Percentiles rank a stretch among this genome's conserved stretches.
Evolutionary conservation across 2,329 filamentous ascomycete species (phyloP).

Genomic region (Beauveria sp.): DNA sequence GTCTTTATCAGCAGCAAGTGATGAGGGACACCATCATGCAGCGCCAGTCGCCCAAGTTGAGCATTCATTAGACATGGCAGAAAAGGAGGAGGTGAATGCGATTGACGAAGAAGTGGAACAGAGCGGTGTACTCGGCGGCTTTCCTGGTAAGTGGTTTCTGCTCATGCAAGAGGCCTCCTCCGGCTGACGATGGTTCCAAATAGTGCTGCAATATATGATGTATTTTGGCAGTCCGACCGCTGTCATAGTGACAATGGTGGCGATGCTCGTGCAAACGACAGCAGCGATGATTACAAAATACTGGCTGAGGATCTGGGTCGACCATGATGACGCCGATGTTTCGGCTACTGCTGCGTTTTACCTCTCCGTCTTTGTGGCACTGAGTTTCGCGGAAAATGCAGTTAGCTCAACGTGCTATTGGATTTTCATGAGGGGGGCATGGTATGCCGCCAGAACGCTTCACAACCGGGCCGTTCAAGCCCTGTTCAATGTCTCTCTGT

Average conservation of each 20-base stretch:
- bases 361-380: conserved; percentile 41
- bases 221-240: conserved; percentile 41
- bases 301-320: conserved; percentile 47
- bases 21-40: background rate
- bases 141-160: background rate
- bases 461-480: conserved; percentile 45
- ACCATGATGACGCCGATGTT: conserved; percentile 37
- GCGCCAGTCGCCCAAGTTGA: background rate
- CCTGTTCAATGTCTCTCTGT: conserved; percentile 45
- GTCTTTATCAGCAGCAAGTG: conserved; percentile 20
- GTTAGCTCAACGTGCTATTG: conserved; percentile 35
- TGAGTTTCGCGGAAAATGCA: conserved; percentile 37
- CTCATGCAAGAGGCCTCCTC: conserved; percentile 13
- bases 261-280: conserved; percentile 32
- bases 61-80: background rate
- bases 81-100: background rate
- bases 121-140: conserved; percentile 27
- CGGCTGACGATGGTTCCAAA: background rate
- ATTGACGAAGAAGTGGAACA: conserved; percentile 4
- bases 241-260: conserved; percentile 29
- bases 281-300: conserved; percentile 34
- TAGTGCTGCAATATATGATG: conserved; percentile 41
- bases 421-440: conserved; percentile 44
- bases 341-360: conserved; percentile 38
- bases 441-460: conserved; percentile 44